phyloP scores from a whole-genome alignment of 495 filamentous ascomycete species.

The Evansstolkia leycettana region DNA sequence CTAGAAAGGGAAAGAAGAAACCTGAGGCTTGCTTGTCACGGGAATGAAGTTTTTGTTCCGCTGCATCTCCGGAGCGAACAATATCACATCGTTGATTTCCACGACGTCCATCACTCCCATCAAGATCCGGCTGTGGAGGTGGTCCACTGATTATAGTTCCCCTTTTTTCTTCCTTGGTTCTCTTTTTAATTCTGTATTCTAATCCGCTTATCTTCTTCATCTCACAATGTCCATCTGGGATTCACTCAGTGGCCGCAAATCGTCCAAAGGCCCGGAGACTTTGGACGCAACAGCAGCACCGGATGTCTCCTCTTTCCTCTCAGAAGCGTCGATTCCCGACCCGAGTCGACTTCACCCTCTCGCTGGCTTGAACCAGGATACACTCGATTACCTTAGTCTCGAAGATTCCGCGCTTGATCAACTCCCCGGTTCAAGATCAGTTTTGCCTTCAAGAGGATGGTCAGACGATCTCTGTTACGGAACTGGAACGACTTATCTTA shows the following conservation, averaged over 20 bases:
- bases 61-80: conserved; percentile 1
- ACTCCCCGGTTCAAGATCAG: conserved; percentile 73
- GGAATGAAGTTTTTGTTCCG: conserved; percentile 30
- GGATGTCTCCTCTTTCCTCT: conserved; percentile 75
- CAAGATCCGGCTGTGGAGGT: conserved; percentile 14
- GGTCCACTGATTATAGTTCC: conserved; percentile 10
- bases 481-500: conserved; percentile 84
- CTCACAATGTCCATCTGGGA: conserved; percentile 74
- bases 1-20: not conserved
- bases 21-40: not conserved
- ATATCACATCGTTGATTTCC: not conserved
- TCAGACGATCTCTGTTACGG: conserved; percentile 97
- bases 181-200: conserved; percentile 9
- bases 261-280: conserved; percentile 42
- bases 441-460: conserved; percentile 89
- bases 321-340: conserved; percentile 58
- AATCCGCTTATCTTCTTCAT: conserved; percentile 5
- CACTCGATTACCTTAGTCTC: conserved; percentile 84
- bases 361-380: conserved; percentile 81
- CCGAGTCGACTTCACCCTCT: conserved; percentile 85
- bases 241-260: conserved; percentile 72
- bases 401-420: conserved; percentile 84
- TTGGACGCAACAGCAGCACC: conserved; percentile 59
- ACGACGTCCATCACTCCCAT: not conserved
- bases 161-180: conserved; percentile 8